Percentiles rank a stretch among this genome's conserved stretches.
Conservation (phyloP, 106 monocot genomes). For the Apostasia shenzhenica region DNA sequence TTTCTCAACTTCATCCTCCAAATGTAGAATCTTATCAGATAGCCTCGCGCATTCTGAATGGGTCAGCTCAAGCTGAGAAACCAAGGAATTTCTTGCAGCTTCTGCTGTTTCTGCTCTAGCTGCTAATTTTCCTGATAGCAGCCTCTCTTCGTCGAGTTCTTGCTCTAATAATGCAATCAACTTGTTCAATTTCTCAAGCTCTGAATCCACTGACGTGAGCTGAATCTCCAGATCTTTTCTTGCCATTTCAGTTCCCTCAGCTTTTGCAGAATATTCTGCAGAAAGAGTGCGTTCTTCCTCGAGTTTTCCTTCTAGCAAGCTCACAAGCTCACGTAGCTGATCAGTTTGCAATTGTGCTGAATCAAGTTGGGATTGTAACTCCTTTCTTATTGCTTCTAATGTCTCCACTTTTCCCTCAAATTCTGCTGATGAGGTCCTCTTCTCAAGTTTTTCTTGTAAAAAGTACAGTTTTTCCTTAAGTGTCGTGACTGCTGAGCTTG, state of each 20-base stretch:
- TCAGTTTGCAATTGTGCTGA: conserved; percentile 6
- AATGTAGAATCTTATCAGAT: conserved; percentile 10
- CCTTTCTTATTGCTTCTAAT: conserved; percentile 5
- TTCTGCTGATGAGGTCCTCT: background rate
- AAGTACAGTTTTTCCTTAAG: conserved; percentile 10
- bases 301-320: conserved; percentile 7
- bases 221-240: conserved; percentile 19
- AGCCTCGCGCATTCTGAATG: conserved; percentile 27
- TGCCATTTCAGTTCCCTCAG: conserved; percentile 8
- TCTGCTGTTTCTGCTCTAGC: conserved; percentile 12
- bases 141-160: conserved; percentile 17
- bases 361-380: conserved; percentile 16
- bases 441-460: conserved; percentile 13
- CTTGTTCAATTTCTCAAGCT: conserved; percentile 13
- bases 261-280: conserved; percentile 12
- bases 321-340: conserved; percentile 13
- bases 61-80: conserved; percentile 19
- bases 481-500: conserved; percentile 5
- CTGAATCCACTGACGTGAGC: conserved; percentile 14
- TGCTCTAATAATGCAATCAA: conserved; percentile 11
- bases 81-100: conserved; percentile 9
- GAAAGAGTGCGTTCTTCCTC: conserved; percentile 18
- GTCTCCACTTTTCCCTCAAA: background rate
- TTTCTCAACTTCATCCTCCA: conserved; percentile 20
- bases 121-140: conserved; percentile 12